Percentiles rank a stretch among this genome's conserved stretches.
Conservation (phyloP, 2,329 filamentous ascomycete genomes). For the Aspergillus latus region DNA sequence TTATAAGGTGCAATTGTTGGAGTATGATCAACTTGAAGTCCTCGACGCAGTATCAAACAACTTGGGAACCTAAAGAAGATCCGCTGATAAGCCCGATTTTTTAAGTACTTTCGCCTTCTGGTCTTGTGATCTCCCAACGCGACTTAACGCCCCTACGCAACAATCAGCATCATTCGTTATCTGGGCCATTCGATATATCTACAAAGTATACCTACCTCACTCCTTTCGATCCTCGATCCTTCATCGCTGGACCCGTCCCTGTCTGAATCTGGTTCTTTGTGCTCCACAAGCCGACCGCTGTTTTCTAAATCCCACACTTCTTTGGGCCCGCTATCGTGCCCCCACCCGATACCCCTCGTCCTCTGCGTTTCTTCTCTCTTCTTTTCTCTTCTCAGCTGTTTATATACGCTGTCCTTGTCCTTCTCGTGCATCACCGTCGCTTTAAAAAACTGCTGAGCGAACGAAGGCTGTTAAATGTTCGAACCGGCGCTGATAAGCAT, state of each 20-base stretch:
- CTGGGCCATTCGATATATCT: too few relatives aligned
- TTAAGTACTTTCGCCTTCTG: too few relatives aligned
- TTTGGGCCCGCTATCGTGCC: not conserved
- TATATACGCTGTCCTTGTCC: not conserved
- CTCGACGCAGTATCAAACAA: too few relatives aligned
- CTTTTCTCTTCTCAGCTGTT: conserved; percentile 1
- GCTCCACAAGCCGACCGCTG: conserved; percentile 9
- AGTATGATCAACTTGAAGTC: too few relatives aligned
- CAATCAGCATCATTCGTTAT: too few relatives aligned
- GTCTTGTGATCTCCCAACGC: too few relatives aligned
- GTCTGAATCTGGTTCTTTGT: not conserved
- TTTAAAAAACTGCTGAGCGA: not conserved
- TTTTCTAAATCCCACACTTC: not conserved
- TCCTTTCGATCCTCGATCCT: too few relatives aligned
- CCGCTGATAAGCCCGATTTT: too few relatives aligned
- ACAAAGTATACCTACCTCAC: too few relatives aligned
- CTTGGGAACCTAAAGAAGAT: not conserved
- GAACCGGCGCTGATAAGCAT: not conserved
- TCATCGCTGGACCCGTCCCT: not conserved
- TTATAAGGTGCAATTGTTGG: not conserved
- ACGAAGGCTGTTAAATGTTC: not conserved
- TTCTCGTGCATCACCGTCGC: not conserved
- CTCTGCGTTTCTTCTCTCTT: conserved; percentile 2
- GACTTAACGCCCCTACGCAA: too few relatives aligned
- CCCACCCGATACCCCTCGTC: conserved; percentile 1